Percentiles rank a stretch among this genome's conserved stretches.
phyloP scores from a whole-genome alignment of 1,284 basidiomycete genomes.

The Phaffia rhodozyma region DNA sequence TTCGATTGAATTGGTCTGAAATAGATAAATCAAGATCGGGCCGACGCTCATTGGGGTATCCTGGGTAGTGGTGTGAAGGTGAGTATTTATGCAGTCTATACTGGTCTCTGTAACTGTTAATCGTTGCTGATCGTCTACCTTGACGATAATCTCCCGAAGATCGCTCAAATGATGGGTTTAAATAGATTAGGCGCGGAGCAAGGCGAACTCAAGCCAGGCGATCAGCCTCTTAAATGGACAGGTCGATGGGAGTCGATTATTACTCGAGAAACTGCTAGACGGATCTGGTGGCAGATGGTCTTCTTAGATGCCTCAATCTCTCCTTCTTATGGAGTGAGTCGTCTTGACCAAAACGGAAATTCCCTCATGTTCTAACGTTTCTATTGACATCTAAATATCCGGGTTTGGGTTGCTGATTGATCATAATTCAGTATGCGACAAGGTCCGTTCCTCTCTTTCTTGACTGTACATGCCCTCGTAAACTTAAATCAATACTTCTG shows the following conservation, averaged over 20 bases:
- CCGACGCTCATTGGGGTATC: conserved; percentile 36
- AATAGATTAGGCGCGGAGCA: conserved; percentile 37
- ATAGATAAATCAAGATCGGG: conserved; percentile 37
- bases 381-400: no score
- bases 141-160: conserved; percentile 23
- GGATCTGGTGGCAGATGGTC: conserved; percentile 25
- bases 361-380: no score
- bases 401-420: not conserved
- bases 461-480: not conserved
- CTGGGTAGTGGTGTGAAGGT: conserved; percentile 34
- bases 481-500: not conserved
- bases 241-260: conserved; percentile 36
- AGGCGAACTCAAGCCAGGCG: conserved; percentile 24
- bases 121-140: conserved; percentile 1
- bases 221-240: conserved; percentile 34
- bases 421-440: not conserved
- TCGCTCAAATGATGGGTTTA: conserved; percentile 37
- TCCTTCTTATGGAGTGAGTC: conserved; percentile 26
- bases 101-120: not conserved
- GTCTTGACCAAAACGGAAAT: no score
- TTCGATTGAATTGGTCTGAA: conserved; percentile 5
- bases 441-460: not conserved
- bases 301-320: conserved; percentile 36
- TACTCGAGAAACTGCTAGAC: conserved; percentile 33
- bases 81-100: not conserved